A percentile compares a stretch with the other conserved stretches of the same genome.
Evolutionary conservation across 2,329 filamentous ascomycete genomes (phyloP).

Genomic region (Aureobasidium zeae): DNA sequence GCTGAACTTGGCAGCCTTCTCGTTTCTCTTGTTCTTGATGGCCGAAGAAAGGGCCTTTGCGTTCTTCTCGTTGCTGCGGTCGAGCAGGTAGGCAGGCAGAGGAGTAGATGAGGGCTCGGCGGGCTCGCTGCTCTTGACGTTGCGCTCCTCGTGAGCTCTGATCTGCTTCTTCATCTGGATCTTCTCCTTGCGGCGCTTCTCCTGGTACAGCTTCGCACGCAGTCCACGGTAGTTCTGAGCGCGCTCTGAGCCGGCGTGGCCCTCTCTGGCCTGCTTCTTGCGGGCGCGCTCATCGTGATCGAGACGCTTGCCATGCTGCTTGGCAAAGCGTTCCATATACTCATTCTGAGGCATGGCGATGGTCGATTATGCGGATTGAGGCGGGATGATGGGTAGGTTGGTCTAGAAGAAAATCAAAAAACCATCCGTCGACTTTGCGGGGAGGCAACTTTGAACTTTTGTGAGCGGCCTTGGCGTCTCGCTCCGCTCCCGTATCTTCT

Average conservation of each 20-base stretch:
- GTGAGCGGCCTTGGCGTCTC: conserved; percentile 5
- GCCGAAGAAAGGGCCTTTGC: conserved; percentile 70
- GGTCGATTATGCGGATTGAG: conserved; percentile 15
- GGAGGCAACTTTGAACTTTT: no score
- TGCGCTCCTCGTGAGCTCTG: conserved; percentile 89
- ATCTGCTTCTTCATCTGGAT: conserved; percentile 95
- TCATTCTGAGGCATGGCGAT: conserved; percentile 66
- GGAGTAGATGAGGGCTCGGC: conserved; percentile 72
- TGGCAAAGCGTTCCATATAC: conserved; percentile 65
- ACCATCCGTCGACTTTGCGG: no score
- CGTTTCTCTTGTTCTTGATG: conserved; percentile 90
- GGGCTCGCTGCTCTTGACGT: conserved; percentile 75
- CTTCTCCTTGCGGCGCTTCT: conserved; percentile 95
- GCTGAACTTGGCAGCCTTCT: conserved; percentile 87
- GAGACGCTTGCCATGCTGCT: conserved; percentile 48
- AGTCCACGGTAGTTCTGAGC: conserved; percentile 90
- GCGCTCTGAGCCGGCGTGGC: conserved; percentile 77
- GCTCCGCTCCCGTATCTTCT: not conserved
- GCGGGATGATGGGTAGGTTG: conserved; percentile 5
- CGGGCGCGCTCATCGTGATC: conserved; percentile 83
- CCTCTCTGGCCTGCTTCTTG: conserved; percentile 80
- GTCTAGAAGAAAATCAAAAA: conserved; percentile 1
- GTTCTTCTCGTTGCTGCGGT: conserved; percentile 61
- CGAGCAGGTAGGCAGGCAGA: conserved; percentile 85
- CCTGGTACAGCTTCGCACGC: conserved; percentile 83